Conservation (phyloP, 2,329 filamentous ascomycete genomes). For the Venturia asperata region DNA sequence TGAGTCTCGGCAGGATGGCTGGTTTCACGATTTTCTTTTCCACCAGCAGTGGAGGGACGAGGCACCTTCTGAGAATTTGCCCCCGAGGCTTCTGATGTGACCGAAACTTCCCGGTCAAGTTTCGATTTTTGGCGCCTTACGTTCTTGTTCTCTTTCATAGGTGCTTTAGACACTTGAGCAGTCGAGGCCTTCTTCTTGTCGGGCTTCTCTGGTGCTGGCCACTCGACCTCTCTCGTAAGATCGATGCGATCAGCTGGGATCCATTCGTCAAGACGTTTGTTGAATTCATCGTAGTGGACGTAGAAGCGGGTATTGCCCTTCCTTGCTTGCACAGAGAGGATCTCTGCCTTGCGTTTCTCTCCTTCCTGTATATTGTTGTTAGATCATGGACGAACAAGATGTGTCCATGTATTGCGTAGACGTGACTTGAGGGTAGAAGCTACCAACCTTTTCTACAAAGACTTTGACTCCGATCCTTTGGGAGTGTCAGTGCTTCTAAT, state of each 20-base stretch:
- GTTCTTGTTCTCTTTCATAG: conserved; percentile 39
- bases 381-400: background rate
- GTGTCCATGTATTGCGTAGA: background rate
- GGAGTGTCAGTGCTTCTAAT: conserved; percentile 26
- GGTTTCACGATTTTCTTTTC: conserved; percentile 52
- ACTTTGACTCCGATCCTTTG: conserved; percentile 58
- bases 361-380: conserved; percentile 51
- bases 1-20: conserved; percentile 40
- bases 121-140: conserved; percentile 40
- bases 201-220: conserved; percentile 83
- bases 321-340: conserved; percentile 85
- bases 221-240: conserved; percentile 85
- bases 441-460: conserved; percentile 60
- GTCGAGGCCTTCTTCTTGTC: conserved; percentile 73
- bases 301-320: conserved; percentile 88
- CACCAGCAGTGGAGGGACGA: conserved; percentile 50
- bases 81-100: conserved; percentile 47
- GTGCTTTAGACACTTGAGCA: conserved; percentile 22
- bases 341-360: conserved; percentile 83
- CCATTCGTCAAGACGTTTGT: conserved; percentile 84
- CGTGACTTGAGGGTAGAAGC: conserved; percentile 9
- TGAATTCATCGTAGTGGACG: conserved; percentile 97
- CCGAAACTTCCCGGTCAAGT: conserved; percentile 49
- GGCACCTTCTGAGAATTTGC: conserved; percentile 43
- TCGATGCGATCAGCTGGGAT: conserved; percentile 76